These are phyloP conservation scores for Trichoderma lentiforme DNA, from an alignment of 2,329 filamentous ascomycete species.

Conservation along the genomic window DNA sequence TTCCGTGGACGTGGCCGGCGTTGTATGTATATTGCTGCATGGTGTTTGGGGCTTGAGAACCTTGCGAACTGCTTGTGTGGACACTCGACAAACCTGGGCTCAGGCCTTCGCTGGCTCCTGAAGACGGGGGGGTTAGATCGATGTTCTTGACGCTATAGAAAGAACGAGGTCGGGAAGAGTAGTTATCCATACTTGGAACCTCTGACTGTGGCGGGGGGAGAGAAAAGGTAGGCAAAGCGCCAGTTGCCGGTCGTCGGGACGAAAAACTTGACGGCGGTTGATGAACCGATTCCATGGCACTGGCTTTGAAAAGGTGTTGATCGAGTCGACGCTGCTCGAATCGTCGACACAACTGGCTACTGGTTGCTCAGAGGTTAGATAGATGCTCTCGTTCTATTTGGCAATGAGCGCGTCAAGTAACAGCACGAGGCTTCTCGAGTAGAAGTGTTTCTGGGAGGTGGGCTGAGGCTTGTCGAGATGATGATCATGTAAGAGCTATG, in stretches of 20 bases:
- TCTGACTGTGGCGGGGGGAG: slow-evolving; percentile 36
- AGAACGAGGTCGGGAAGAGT: slow-evolving; percentile 26
- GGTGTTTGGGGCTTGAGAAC: slow-evolving; percentile 52
- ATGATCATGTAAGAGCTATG: background rate
- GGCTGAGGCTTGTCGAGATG: background rate
- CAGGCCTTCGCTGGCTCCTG: slow-evolving; percentile 58
- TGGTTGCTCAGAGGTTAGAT: background rate
- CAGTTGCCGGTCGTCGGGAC: slow-evolving; percentile 34
- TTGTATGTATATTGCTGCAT: slow-evolving; percentile 48
- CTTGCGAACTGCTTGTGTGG: slow-evolving; percentile 56
- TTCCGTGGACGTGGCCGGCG: slow-evolving; percentile 46
- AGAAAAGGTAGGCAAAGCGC: slow-evolving; percentile 34
- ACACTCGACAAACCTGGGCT: slow-evolving; percentile 60
- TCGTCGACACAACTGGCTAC: background rate
- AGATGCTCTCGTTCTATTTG: background rate
- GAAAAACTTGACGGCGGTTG: slow-evolving; percentile 29
- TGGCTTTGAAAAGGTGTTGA: background rate
- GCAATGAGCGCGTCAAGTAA: background rate
- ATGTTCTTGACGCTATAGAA: slow-evolving; percentile 25
- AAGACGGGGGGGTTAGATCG: slow-evolving; percentile 26
- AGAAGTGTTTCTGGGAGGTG: background rate
- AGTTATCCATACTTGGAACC: slow-evolving; percentile 34
- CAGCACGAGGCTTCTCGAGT: background rate
- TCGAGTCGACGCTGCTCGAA: background rate
- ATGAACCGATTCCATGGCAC: slow-evolving; percentile 28